Base-by-base conservation (phyloP, 129 eudicot genomes). In the Sambucus nigra region DNA sequence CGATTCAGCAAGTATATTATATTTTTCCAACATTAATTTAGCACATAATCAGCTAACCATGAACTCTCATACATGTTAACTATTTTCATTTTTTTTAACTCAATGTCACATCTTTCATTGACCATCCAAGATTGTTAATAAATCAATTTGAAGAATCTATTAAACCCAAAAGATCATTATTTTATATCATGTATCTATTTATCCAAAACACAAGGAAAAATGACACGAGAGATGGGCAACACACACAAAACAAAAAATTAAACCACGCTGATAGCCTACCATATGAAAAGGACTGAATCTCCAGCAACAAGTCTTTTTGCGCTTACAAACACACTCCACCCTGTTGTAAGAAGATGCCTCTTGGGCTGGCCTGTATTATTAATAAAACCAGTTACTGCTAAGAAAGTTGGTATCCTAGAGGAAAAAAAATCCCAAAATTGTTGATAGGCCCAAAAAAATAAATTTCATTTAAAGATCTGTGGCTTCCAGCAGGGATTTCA, bases 251-350 rank as follows among this genome's bases (percentile, higher is more conserved):
- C 20, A 15, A 42, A n/a, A n/a, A n/a, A n/a, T n/a, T n/a, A n/a
- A n/a, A n/a, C n/a, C n/a, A n/a, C n/a, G n/a, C 48, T 12, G 15
- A 46, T 29, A 55, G 58, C 69, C 57, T 81, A 86, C 96, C 96
- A 87, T 67, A 87, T 87, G 67, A 87, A 87, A 48, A 87, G 77
- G 47, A 87, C 96, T 1, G 96, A 76, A 67, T 87, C 96, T 46
- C 96, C 96, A 16, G 96, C 96, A 56, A 87, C 96, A 21, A 87
- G 94, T 70, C 88, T 79, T 73, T 87, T 87, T 41, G 96, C 94
- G 38, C 96, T 87, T 22, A 87, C 96, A 65, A 87, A 87, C 61
- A 87, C 94, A 55, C 96, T 87, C 96, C 96, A 87, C n/a, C 96
- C 96, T 12, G 96, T 87, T 47, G 96, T 87, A 20, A 87, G 83